Evolutionary conservation across 495 filamentous ascomycete genomes (phyloP), one percentile per base, ranked within the genome.

Genomic region (Penicillium atrosanguineum): DNA sequence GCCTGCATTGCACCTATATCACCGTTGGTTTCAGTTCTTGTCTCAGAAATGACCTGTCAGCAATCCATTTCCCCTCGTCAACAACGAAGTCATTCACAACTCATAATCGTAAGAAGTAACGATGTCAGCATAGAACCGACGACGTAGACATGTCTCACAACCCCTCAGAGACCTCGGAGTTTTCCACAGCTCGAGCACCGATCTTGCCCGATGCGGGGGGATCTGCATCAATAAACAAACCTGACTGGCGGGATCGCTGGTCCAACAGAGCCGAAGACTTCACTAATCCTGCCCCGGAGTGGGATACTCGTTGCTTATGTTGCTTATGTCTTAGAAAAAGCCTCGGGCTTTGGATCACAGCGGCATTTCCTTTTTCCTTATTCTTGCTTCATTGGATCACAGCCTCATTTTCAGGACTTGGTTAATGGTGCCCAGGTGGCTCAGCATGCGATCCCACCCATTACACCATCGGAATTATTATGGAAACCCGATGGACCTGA

Each of bases 121-220:
- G 9, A 34, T 11, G 9, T 12, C 31, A 14, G 31, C 12, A n/a
- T n/a, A n/a, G n/a, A n/a, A n/a, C n/a, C n/a, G 31, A 6, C 28
- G 7, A 31, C 7, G 28, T 34, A 44, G 23, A 47, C 44, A 52
- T 60, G 57, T 60, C 57, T 60, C 57, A 56, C 23, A 48, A 25
- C 56, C 56, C 49, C 41, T 41, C 58, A 34, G 15, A 34, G 31
- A 12, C 50, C 44, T 25, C 36, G 9, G 43, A 46, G 42, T 39
- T 55, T 18, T 37, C 31, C 31, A 41, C 36, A 44, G 48, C 41
- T 34, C 34, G 38, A 50, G 31, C 31, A 28, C 43, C 44, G 31
- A 37, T 36, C 25, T 50, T 47, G 37, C 28, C 51, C 28, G 39
- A 51, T 52, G 42, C 4, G 48, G 59, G 52, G 56, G 43, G 59